These are phyloP conservation scores for Cladophialophora yegresii DNA, from an alignment of 2,329 filamentous ascomycete species.

Conservation along the genomic window DNA sequence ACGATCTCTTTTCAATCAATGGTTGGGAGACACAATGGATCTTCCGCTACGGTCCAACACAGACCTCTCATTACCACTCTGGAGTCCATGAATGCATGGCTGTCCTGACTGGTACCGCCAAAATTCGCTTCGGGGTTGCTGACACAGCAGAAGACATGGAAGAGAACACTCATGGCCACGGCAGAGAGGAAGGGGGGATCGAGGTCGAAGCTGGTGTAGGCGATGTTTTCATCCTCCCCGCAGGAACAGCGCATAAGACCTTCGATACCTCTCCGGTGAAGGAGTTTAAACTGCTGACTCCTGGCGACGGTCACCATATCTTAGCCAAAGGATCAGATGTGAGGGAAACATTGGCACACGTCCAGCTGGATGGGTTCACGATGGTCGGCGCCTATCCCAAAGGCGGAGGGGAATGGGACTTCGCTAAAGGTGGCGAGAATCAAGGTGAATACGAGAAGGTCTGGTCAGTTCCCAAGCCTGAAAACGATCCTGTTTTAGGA, in stretches of 20 bases:
- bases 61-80: constrained; percentile 61
- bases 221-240: constrained; percentile 62
- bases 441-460: constrained; percentile 46
- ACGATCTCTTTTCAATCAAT: constrained; percentile 53
- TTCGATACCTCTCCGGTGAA: constrained; percentile 47
- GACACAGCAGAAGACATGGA: constrained; percentile 49
- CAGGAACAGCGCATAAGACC: constrained; percentile 60
- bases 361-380: constrained; percentile 51
- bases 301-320: constrained; percentile 47
- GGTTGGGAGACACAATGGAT: constrained; percentile 60
- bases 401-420: constrained; percentile 54
- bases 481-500: constrained; percentile 54
- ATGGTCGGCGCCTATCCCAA: constrained; percentile 62
- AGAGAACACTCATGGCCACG: constrained; percentile 45
- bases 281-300: constrained; percentile 49
- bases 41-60: constrained; percentile 58
- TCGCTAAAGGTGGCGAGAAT: constrained; percentile 51
- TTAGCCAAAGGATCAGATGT: constrained; percentile 38
- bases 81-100: constrained; percentile 60
- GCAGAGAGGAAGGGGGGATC: constrained; percentile 53
- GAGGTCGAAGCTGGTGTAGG: constrained; percentile 53
- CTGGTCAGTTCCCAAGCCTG: constrained; percentile 52
- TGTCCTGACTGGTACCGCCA: constrained; percentile 56
- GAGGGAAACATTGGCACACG: constrained; percentile 41
- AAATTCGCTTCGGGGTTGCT: constrained; percentile 58